Evolutionary conservation across 345 rosid genomes (phyloP), one percentile per base, ranked within the genome.

Genomic region (Aegle marmelos): DNA sequence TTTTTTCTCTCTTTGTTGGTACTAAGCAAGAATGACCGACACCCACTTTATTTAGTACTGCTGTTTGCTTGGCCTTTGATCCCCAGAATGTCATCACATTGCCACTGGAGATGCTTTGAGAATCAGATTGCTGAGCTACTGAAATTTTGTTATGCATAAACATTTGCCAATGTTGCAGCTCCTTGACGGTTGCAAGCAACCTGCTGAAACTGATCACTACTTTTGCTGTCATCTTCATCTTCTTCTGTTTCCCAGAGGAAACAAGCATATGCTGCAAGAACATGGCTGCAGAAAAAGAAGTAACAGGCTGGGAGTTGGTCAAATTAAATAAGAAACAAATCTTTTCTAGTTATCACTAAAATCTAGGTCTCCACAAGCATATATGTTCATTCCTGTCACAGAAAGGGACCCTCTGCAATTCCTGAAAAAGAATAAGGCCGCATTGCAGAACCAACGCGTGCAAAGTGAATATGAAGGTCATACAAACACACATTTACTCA

Each of bases 231-330:
- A 2, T 78, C 82, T n/a, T 72, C 80, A 17, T 70, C 79, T 68
- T 86, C 87, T 34, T 85, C 88, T 27, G 80, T 68, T 77, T 86
- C 92, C 98, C 97, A 92, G 65, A 92, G 80, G 83, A 94, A 92
- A 70, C 90, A 68, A 14, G 97, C 96, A 79, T 90, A 91, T 78
- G 93, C 97, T 14, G 90, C 98, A 2, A 91, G 88, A 76, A 91
- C 86, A 71, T 87, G 53, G 81, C 96, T 94, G 87, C 37, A 73
- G 63, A 53, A 66, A 73, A 67, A 84, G 56, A 68, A 79, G 73
- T 60, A 27, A 21, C 17, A 41, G 34, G 53, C 14, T 19, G 41
- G 6, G 57, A 17, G 7, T 17, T 0, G 57, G 22, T 53, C 50
- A 45, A 11, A 10, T 45, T 45, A 45, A 45, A 11, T 45, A 45